These are phyloP conservation scores for Sporothrix sp. DNA, from an alignment of 2,329 filamentous ascomycete genomes.

Conservation along the genomic window DNA sequence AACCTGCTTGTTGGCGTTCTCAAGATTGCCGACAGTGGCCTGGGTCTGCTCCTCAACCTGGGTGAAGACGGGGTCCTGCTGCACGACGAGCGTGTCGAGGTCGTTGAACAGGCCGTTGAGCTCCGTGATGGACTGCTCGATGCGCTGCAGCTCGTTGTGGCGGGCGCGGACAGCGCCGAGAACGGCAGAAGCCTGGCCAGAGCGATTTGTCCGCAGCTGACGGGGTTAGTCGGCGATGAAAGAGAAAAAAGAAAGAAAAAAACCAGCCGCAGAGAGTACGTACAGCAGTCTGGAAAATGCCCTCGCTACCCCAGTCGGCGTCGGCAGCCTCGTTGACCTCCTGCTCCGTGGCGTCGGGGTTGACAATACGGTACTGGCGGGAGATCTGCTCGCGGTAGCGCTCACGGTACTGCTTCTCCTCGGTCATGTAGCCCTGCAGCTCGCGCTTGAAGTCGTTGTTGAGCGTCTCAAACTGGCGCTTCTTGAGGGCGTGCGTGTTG, in stretches of 20 bases:
- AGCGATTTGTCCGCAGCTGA: conserved; percentile 65
- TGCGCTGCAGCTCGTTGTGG: conserved; percentile 73
- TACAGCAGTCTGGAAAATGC: conserved; percentile 75
- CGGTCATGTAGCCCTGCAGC: conserved; percentile 58
- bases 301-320: conserved; percentile 66
- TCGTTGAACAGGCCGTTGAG: conserved; percentile 62
- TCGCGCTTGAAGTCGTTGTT: conserved; percentile 64
- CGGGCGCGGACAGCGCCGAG: conserved; percentile 71
- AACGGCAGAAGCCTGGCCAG: conserved; percentile 61
- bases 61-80: conserved; percentile 56
- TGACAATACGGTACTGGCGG: conserved; percentile 72
- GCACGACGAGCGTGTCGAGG: conserved; percentile 62
- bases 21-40: conserved; percentile 55
- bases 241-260: not conserved
- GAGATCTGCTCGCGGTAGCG: conserved; percentile 69
- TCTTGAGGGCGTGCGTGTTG: conserved; percentile 54
- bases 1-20: conserved; percentile 61
- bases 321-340: conserved; percentile 61
- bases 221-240: not conserved
- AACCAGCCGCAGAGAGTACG: no score
- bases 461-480: conserved; percentile 57
- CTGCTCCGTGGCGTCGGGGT: conserved; percentile 65
- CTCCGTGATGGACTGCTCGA: conserved; percentile 65
- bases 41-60: conserved; percentile 56
- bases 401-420: conserved; percentile 61